Conservation (phyloP, 1,284 basidiomycete species). For the Fomitopsis pinicola region DNA sequence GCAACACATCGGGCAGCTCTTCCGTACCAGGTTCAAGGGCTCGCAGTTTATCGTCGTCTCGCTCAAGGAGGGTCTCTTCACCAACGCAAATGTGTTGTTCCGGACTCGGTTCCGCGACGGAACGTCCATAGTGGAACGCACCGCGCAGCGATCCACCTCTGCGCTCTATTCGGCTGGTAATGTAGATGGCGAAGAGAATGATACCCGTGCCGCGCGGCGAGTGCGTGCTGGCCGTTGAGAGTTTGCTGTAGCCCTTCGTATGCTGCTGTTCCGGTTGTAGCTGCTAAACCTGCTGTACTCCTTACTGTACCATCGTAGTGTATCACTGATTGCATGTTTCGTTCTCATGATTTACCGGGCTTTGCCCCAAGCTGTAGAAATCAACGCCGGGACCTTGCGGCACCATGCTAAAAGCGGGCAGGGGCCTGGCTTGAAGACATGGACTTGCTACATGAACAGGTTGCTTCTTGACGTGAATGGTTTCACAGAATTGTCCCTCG, state of each 20-base stretch:
- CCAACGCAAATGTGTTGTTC: slow-evolving; percentile 97
- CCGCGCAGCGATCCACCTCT: slow-evolving; percentile 54
- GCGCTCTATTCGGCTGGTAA: slow-evolving; percentile 29
- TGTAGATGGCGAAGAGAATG: slow-evolving; percentile 15
- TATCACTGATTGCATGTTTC: too few species aligned
- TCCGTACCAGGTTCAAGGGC: slow-evolving; percentile 96
- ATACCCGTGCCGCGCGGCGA: not conserved
- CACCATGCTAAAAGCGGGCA: too few species aligned
- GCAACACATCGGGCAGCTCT: slow-evolving; percentile 94
- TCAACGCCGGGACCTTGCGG: too few species aligned
- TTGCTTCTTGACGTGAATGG: too few species aligned
- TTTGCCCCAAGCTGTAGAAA: too few species aligned
- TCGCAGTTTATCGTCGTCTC: slow-evolving; percentile 98
- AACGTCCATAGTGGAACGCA: slow-evolving; percentile 85
- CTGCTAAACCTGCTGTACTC: too few species aligned
- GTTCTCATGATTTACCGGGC: too few species aligned
- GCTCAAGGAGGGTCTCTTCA: slow-evolving; percentile 96
- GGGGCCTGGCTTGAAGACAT: too few species aligned
- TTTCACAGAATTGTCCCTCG: too few species aligned
- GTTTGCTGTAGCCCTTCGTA: not conserved
- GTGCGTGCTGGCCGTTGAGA: not conserved
- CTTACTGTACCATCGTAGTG: too few species aligned
- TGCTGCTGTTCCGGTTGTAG: not conserved
- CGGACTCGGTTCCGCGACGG: slow-evolving; percentile 90
- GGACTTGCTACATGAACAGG: too few species aligned